phyloP scores from a whole-genome alignment of 2,329 filamentous ascomycete genomes.

The Periconia sp. region DNA sequence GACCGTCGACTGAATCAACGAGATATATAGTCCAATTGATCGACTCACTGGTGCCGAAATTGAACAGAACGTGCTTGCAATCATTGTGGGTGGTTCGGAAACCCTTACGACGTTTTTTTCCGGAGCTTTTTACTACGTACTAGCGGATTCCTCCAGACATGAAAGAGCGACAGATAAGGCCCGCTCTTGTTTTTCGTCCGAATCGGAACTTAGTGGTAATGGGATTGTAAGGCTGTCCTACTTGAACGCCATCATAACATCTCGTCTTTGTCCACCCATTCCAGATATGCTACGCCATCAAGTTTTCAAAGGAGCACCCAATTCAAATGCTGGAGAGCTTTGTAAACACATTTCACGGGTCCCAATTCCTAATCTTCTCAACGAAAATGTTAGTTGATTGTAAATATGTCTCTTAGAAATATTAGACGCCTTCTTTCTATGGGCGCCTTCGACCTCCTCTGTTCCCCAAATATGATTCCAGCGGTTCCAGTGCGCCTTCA shows the following conservation, averaged over 20 bases:
- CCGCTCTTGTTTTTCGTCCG: constrained; percentile 5
- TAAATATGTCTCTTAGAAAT: too few species aligned
- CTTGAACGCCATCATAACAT: constrained; percentile 9
- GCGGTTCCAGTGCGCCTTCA: too few species aligned
- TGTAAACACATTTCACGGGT: too few species aligned
- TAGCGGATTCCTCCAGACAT: constrained; percentile 8
- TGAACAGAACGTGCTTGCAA: constrained; percentile 27
- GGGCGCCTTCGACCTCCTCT: too few species aligned
- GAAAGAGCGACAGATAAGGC: constrained; percentile 13
- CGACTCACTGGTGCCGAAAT: constrained; percentile 21
- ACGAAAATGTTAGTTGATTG: too few species aligned
- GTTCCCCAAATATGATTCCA: too few species aligned
- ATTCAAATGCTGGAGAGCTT: too few species aligned
- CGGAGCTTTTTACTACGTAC: constrained; percentile 31
- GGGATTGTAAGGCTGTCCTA: constrained; percentile 11
- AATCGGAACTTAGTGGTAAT: neutral
- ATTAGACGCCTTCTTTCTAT: too few species aligned
- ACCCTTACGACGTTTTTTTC: constrained; percentile 37
- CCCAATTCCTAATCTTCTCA: too few species aligned
- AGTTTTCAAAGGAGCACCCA: too few species aligned
- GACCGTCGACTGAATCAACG: neutral
- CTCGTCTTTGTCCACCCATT: too few species aligned
- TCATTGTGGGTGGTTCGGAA: constrained; percentile 41
- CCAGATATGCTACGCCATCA: too few species aligned
- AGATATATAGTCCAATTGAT: neutral